These are phyloP conservation scores for Saturnispora dispora DNA, from an alignment of 805 yeast genomes.

Conservation along the genomic window DNA sequence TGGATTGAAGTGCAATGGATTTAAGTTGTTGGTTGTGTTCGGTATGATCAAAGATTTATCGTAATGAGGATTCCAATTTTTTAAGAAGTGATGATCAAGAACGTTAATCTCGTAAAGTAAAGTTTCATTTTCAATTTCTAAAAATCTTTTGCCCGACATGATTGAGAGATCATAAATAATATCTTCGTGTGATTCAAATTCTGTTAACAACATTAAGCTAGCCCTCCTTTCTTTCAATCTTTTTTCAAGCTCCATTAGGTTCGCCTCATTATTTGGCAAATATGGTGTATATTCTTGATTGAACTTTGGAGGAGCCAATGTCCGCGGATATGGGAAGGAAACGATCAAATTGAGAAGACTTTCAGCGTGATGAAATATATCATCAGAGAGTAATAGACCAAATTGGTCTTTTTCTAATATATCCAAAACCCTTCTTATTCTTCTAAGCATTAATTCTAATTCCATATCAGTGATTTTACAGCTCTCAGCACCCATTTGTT, in stretches of 20 bases:
- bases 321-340: not conserved
- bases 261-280: constrained; percentile 1
- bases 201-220: constrained; percentile 30
- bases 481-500: not conserved
- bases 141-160: constrained; percentile 34
- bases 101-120: constrained; percentile 57
- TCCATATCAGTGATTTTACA: constrained; percentile 9
- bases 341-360: not conserved
- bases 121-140: constrained; percentile 42
- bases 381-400: constrained; percentile 61
- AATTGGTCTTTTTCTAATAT: constrained; percentile 41
- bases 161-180: constrained; percentile 7
- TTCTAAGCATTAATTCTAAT: constrained; percentile 6
- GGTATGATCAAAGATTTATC: constrained; percentile 53
- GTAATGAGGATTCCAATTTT: constrained; percentile 65
- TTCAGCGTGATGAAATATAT: constrained; percentile 30
- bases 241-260: constrained; percentile 32
- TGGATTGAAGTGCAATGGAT: constrained; percentile 73
- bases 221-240: constrained; percentile 44
- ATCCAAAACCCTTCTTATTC: constrained; percentile 9
- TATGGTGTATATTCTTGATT: constrained; percentile 1
- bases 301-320: constrained; percentile 7
- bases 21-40: constrained; percentile 33
- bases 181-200: constrained; percentile 18
- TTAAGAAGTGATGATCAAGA: constrained; percentile 58